Percentiles rank a stretch among this genome's conserved stretches.
Evolutionary conservation across 2,329 filamentous ascomycete species (phyloP).

Genomic region (Rugonectria rugulosa): DNA sequence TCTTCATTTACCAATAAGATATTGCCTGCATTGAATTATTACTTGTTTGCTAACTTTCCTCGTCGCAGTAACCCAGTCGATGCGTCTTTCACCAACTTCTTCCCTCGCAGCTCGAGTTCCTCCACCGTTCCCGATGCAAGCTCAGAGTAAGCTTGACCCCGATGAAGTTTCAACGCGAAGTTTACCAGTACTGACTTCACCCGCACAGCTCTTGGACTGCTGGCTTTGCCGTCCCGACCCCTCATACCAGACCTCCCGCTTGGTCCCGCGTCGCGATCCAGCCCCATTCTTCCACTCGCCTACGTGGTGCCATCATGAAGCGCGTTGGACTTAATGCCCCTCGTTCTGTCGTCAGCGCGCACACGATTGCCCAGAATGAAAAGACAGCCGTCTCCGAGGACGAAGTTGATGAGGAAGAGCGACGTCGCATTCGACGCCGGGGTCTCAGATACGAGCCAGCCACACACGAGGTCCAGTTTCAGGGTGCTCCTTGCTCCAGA

Average conservation of each 20-base stretch:
- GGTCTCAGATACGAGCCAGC: neutral
- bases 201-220: conserved; percentile 34
- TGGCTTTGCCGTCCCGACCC: conserved; percentile 26
- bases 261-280: conserved; percentile 43
- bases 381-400: neutral
- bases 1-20: neutral
- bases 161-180: neutral
- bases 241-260: conserved; percentile 36
- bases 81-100: conserved; percentile 38
- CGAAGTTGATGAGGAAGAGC: conserved; percentile 16
- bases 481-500: conserved; percentile 12
- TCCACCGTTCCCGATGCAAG: conserved; percentile 13
- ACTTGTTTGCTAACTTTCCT: conserved; percentile 19
- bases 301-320: conserved; percentile 44
- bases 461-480: conserved; percentile 5
- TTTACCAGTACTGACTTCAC: conserved; percentile 21
- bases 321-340: conserved; percentile 34
- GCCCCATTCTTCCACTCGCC: conserved; percentile 33
- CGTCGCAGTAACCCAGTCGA: conserved; percentile 32
- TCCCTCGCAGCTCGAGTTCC: conserved; percentile 26
- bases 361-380: neutral
- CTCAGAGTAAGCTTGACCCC: conserved; percentile 27
- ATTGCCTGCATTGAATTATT: no score
- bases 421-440: conserved; percentile 22
- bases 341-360: neutral